phyloP scores from a whole-genome alignment of 1,284 basidiomycete species.

The Ceratobasidium sp. region DNA sequence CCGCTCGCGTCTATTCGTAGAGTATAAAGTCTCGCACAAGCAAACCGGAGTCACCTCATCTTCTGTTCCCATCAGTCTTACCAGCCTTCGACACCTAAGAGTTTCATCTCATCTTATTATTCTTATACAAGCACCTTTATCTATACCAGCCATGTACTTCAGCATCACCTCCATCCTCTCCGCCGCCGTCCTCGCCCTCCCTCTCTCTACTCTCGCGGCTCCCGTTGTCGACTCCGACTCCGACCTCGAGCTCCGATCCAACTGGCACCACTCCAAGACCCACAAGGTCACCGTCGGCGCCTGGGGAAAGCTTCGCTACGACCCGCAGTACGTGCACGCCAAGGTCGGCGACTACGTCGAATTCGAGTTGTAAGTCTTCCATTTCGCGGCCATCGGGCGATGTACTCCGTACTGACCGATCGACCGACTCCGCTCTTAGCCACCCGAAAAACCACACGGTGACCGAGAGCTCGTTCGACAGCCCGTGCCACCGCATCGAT shows the following conservation, averaged over 20 bases:
- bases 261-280: conserved; percentile 18
- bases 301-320: neutral
- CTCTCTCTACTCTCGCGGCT: neutral
- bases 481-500: neutral
- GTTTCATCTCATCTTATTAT: too few relatives aligned
- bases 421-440: neutral
- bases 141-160: neutral
- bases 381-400: too few relatives aligned
- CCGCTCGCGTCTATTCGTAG: too few relatives aligned
- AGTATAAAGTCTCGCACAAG: too few relatives aligned
- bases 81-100: too few relatives aligned
- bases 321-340: neutral
- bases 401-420: neutral
- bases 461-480: conserved; percentile 2
- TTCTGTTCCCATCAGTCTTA: too few relatives aligned
- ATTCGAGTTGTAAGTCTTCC: conserved; percentile 6
- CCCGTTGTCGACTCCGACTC: neutral
- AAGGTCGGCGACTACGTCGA: conserved; percentile 6
- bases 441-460: conserved; percentile 16
- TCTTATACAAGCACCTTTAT: too few relatives aligned
- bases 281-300: conserved; percentile 3
- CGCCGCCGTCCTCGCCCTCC: neutral
- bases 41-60: too few relatives aligned
- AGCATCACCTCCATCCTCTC: neutral
- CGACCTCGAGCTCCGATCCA: neutral